A percentile compares a stretch with the other conserved stretches of the same genome.
Conservation (phyloP, 2,329 filamentous ascomycete genomes). For the Cladosporium sp. region DNA sequence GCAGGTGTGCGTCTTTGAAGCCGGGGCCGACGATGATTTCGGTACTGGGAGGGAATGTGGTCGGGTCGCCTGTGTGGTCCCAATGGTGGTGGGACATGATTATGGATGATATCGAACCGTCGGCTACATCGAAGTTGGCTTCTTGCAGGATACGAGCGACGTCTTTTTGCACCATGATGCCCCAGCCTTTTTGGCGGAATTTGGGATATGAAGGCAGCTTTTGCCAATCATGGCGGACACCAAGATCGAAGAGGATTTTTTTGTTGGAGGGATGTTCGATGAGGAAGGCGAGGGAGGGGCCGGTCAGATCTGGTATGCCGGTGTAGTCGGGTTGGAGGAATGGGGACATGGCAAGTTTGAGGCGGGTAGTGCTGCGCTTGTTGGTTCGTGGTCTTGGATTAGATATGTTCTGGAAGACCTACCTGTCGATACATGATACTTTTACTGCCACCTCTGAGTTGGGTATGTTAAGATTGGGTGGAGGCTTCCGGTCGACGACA, state of each 20-base stretch:
- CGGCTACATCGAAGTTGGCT: constrained; percentile 35
- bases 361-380: constrained; percentile 27
- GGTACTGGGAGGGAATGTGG: constrained; percentile 39
- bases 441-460: constrained; percentile 28
- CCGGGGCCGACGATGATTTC: constrained; percentile 46
- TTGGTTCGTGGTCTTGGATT: not conserved
- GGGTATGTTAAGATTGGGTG: constrained; percentile 31
- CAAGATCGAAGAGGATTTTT: constrained; percentile 45
- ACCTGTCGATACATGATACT: constrained; percentile 34
- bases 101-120: constrained; percentile 30
- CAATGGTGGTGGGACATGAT: constrained; percentile 34
- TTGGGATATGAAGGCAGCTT: constrained; percentile 35
- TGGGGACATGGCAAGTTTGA: constrained; percentile 26
- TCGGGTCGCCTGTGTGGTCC: constrained; percentile 39
- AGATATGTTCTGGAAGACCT: not conserved
- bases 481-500: constrained; percentile 19
- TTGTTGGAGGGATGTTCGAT: constrained; percentile 43
- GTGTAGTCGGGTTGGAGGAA: constrained; percentile 38
- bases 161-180: constrained; percentile 40
- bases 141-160: constrained; percentile 39
- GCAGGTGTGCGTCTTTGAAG: constrained; percentile 38
- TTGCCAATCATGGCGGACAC: constrained; percentile 43
- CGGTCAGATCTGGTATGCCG: constrained; percentile 33
- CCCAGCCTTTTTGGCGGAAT: constrained; percentile 27
- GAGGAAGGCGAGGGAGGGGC: constrained; percentile 44